phyloP scores from a whole-genome alignment of 352 stramenopile genomes.

The Pythium brachiatum region DNA sequence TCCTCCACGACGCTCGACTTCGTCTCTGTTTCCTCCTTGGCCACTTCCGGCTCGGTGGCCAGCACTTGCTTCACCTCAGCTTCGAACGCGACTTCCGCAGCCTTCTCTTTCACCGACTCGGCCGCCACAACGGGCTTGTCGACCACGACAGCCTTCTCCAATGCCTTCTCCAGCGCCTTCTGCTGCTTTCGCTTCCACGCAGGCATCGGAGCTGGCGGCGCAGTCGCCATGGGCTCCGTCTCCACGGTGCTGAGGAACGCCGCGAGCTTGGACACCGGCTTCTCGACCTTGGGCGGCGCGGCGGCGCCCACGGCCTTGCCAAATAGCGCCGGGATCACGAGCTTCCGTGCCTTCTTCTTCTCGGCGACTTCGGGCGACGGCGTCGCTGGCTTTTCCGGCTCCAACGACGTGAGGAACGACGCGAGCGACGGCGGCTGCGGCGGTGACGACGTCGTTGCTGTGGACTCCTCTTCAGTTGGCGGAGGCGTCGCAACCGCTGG shows the following conservation, averaged over 20 bases:
- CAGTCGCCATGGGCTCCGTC: slow-evolving; percentile 19
- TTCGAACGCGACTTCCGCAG: slow-evolving; percentile 12
- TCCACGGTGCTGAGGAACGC: slow-evolving; percentile 69
- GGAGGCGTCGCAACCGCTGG: slow-evolving; percentile 11
- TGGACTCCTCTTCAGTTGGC: slow-evolving; percentile 9
- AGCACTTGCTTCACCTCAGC: slow-evolving; percentile 14
- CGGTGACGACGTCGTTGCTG: slow-evolving; percentile 5
- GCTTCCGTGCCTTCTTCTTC: slow-evolving; percentile 27
- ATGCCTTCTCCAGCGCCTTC: slow-evolving; percentile 5
- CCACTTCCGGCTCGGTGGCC: neutral
- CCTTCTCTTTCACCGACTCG: slow-evolving; percentile 18
- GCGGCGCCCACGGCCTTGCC: slow-evolving; percentile 12
- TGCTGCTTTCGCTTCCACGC: slow-evolving; percentile 6
- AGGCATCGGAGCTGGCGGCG: slow-evolving; percentile 11
- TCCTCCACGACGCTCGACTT: neutral
- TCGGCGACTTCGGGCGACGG: neutral
- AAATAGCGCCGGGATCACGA: slow-evolving; percentile 37
- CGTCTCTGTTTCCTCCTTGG: neutral
- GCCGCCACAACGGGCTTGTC: slow-evolving; percentile 3
- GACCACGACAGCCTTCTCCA: slow-evolving; percentile 13
- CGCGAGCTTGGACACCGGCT: slow-evolving; percentile 45
- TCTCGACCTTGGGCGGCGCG: slow-evolving; percentile 15
- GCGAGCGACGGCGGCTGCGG: slow-evolving; percentile 14
- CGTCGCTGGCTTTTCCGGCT: slow-evolving; percentile 4
- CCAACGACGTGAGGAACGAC: slow-evolving; percentile 21